These are phyloP conservation scores for Pythium sp. DNA, from an alignment of 352 stramenopile species.

Conservation along the genomic window DNA sequence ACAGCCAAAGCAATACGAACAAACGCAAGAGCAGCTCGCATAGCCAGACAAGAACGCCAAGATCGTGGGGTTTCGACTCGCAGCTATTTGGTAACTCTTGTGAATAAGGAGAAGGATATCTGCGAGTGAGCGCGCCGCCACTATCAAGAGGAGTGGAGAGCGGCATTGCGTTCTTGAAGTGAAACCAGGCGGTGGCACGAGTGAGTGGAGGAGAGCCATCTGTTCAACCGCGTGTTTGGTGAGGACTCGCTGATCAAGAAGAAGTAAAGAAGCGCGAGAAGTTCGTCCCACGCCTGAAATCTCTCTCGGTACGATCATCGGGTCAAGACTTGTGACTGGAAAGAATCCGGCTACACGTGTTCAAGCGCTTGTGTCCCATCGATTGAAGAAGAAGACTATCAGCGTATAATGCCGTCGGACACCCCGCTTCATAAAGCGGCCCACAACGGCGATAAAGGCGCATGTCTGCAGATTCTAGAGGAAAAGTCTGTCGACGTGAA, in stretches of 20 bases:
- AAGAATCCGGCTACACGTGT: not conserved
- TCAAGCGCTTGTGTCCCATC: not conserved
- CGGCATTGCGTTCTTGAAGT: not conserved
- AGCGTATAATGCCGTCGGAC: slow-evolving; percentile 75
- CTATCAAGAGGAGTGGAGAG: slow-evolving; percentile 1
- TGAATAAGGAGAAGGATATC: not conserved
- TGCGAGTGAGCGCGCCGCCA: not conserved
- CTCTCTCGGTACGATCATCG: not conserved
- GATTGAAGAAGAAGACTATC: not conserved
- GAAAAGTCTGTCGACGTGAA: slow-evolving; percentile 89
- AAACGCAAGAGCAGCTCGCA: not conserved
- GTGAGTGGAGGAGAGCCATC: not conserved
- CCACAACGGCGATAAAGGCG: slow-evolving; percentile 88
- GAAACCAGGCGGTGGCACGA: slow-evolving; percentile 3
- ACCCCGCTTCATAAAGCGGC: slow-evolving; percentile 89
- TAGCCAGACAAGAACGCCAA: slow-evolving; percentile 1
- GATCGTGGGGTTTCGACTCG: not conserved
- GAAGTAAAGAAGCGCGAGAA: not conserved
- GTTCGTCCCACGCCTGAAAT: not conserved
- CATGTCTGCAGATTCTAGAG: slow-evolving; percentile 84
- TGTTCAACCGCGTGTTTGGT: not conserved
- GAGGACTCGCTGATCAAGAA: not conserved
- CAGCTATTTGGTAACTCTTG: not conserved
- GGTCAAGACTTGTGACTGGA: not conserved
- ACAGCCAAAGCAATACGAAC: not conserved